Evolutionary conservation across 495 filamentous ascomycete genomes (phyloP), one percentile per base, ranked within the genome.

Genomic region (Hypoxylon fuscum): DNA sequence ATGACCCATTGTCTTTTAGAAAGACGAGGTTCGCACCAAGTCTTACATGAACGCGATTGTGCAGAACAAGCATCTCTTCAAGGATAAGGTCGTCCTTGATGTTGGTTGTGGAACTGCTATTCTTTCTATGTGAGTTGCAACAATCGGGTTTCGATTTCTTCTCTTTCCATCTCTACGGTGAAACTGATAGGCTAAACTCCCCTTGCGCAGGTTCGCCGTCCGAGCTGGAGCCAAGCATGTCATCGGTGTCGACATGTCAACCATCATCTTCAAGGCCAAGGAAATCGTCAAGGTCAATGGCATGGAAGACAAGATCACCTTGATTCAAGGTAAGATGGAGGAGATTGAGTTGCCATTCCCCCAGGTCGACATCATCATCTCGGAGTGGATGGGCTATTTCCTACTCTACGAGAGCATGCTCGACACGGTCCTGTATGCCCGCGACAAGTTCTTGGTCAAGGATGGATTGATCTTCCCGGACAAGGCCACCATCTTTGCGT

Each of bases 341-440:
- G 94, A 97, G 70, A 88, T 96, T 34, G 80, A 83, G 29, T 66
- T 96, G 47, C 91, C 91, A 1, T 89, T 92, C 60, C 81, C 85
- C 54, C 81, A 94, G 71, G 93, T 97, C 42, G 93, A 97, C 66
- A 93, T 97, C 73, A 96, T 97, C 64, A 87, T 97, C 53, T 96
- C 92, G 1, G 93, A 97, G 73, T 97, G 93, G 93, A 97, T 97
- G 93, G 93, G 93, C 3, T 97, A 97, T 72, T 89, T 90, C 71
- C 80, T 97, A 3, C 84, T 97, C 6, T 97, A 95, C 72, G 93
- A 97, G 81, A 88, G 87, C 65, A 97, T 97, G 93, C 84, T 97
- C 59, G 92, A 96, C 75, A 96, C 92, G 8, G 93, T 97, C 27
- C 79, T 97, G 44, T 92, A 89, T 59, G 93, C 93, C 18, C 82